Evolutionary conservation across 192 early-diverging fungal genomes (phyloP), one percentile per base, ranked within the genome.

Genomic region (Coemansia asiatica): DNA sequence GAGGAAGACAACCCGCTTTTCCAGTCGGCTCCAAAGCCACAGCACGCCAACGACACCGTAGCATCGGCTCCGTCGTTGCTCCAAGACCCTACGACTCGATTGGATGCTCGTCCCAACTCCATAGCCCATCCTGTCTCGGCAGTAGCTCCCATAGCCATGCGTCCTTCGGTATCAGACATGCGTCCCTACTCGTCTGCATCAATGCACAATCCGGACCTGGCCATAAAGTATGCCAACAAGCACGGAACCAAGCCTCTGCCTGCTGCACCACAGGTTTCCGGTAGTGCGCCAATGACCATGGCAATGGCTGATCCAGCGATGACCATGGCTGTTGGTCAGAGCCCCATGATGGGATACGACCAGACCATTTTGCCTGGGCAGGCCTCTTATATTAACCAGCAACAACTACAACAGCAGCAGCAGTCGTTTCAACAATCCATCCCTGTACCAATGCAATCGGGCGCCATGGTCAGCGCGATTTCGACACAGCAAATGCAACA

Each of bases 121-220:
- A 63, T 27, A 49, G 2, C 38, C 31, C 16, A 21, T 25, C 8
- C 74, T 0, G 54, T 16, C 3, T 21, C 58, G 9, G 49, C 64
- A 23, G 50, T 35, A 22, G 19, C 35, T 9, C 55, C 61, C 12
- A 27, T 31, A 4, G 22, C 47, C 22, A 33, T 69, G 64, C 74
- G 69, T 21, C 79, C 74, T n/a, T 76, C 79, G n/a, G 50, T 66
- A 38, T 72, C 74, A 19, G 79, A 81, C 35, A 56, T 81, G 38
- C 73, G 79, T n/a, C 79, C 79, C 2, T 76, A 81, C 48, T 81
- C 79, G 15, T 81, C 79, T 9, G 79, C 79, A 5, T 75, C 79
- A 2, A 70, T 76, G 79, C 69, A 81, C 35, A 66, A 63, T 26
- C 64, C 79, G 9, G 79, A 73, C 12, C 55, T 81, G 55, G 79